Percentiles rank a stretch among this genome's conserved stretches.
Evolutionary conservation across 352 stramenopile genomes (phyloP).

Genomic region (Globisporangium irregulare): DNA sequence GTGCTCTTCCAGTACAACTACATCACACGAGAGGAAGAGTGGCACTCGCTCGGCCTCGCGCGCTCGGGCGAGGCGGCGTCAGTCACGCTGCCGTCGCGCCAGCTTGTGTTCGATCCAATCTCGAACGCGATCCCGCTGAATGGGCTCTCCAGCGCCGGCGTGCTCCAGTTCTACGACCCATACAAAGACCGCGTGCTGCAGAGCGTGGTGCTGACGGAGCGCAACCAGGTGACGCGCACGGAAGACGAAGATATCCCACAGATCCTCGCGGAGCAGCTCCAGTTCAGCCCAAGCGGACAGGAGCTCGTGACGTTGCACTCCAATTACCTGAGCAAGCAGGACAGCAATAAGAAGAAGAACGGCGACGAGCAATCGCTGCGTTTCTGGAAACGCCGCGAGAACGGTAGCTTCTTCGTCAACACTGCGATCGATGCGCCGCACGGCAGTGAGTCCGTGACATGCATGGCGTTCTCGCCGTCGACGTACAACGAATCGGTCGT

Average conservation of each 20-base stretch:
- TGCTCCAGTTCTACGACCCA: constrained; percentile 82
- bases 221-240: constrained; percentile 82
- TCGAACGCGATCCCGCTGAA: constrained; percentile 65
- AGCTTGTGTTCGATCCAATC: constrained; percentile 63
- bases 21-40: constrained; percentile 73
- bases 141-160: constrained; percentile 47
- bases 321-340: constrained; percentile 20
- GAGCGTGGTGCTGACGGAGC: constrained; percentile 68
- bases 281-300: constrained; percentile 47
- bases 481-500: constrained; percentile 43
- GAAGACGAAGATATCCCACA: constrained; percentile 57
- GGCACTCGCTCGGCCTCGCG: constrained; percentile 60
- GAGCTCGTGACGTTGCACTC: constrained; percentile 66
- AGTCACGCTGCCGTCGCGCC: constrained; percentile 44
- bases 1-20: constrained; percentile 83
- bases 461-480: constrained; percentile 51
- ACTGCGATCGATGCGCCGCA: constrained; percentile 83
- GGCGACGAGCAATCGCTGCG: constrained; percentile 61
- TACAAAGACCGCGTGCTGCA: constrained; percentile 75
- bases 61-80: constrained; percentile 42
- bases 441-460: constrained; percentile 44
- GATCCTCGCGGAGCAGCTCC: constrained; percentile 46
- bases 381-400: constrained; percentile 74
- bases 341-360: constrained; percentile 9
- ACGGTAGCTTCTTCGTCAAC: constrained; percentile 77